Conservation (phyloP, 768 basidiomycete species). For the Mycena polygramma region DNA sequence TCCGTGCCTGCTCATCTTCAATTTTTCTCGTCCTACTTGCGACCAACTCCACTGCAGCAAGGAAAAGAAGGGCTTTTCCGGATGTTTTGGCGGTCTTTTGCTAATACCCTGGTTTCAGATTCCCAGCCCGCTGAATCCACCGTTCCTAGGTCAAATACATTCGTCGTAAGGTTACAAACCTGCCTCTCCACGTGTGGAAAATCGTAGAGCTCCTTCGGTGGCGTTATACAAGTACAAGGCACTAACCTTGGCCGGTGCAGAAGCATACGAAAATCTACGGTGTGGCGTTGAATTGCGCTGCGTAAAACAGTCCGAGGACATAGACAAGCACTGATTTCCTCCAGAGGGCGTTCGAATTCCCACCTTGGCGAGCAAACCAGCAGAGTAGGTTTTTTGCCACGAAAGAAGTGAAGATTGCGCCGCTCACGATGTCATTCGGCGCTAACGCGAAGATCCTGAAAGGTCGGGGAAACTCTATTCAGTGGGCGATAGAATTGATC, state of each 20-base stretch:
- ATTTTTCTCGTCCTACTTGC: not conserved
- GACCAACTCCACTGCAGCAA: not conserved
- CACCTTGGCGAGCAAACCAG: slow-evolving; percentile 26
- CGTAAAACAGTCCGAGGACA: slow-evolving; percentile 26
- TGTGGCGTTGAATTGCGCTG: slow-evolving; percentile 17
- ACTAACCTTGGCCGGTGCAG: slow-evolving; percentile 22
- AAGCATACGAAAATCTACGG: slow-evolving; percentile 34
- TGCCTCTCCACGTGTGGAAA: slow-evolving; percentile 28
- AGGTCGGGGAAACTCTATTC: slow-evolving; percentile 21
- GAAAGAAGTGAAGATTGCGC: slow-evolving; percentile 5
- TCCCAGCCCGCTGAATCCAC: slow-evolving; percentile 9
- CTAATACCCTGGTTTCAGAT: slow-evolving; percentile 19
- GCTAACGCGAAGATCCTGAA: slow-evolving; percentile 18
- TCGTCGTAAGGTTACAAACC: slow-evolving; percentile 26
- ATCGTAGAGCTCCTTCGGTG: slow-evolving; percentile 27
- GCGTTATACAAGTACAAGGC: slow-evolving; percentile 24
- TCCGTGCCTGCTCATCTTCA: not conserved
- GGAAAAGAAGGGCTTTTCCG: not conserved
- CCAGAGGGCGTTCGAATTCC: slow-evolving; percentile 10
- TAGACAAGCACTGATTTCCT: slow-evolving; percentile 17
- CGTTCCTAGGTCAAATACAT: slow-evolving; percentile 23
- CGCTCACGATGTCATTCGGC: slow-evolving; percentile 3
- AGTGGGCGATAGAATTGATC: slow-evolving; percentile 9
- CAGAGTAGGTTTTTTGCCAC: not conserved
- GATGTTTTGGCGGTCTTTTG: slow-evolving; percentile 2